Conservation (phyloP, 2,329 filamentous ascomycete genomes). For the Clonostachys byssicola region DNA sequence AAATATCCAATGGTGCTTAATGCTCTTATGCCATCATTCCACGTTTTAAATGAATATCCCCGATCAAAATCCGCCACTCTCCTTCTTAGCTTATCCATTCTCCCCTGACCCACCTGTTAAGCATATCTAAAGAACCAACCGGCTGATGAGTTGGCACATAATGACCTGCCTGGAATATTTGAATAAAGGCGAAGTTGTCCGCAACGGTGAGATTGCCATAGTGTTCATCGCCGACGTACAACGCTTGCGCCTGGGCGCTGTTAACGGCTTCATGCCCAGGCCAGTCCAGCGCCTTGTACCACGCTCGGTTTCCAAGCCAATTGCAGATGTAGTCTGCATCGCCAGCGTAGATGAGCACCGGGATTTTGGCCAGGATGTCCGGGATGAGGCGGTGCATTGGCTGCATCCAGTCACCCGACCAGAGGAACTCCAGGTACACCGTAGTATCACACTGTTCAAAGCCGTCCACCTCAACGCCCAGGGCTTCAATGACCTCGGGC, state of each 20-base stretch:
- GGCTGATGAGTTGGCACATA: slow-evolving; percentile 7
- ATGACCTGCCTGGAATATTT: slow-evolving; percentile 7
- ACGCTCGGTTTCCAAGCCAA: slow-evolving; percentile 97
- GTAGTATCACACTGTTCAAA: slow-evolving; percentile 98
- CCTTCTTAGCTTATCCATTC: slow-evolving; percentile 3
- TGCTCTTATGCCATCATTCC: too few relatives aligned
- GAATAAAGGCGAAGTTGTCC: slow-evolving; percentile 6
- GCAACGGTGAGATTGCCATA: slow-evolving; percentile 5
- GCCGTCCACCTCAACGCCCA: slow-evolving; percentile 81
- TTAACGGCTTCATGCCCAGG: slow-evolving; percentile 78
- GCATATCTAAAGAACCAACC: slow-evolving; percentile 4
- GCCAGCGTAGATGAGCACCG: slow-evolving; percentile 89
- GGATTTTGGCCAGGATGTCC: slow-evolving; percentile 81
- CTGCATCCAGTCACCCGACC: slow-evolving; percentile 98
- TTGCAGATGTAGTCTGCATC: slow-evolving; percentile 92
- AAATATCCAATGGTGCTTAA: too few relatives aligned
- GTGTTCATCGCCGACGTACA: slow-evolving; percentile 30
- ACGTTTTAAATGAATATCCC: too few relatives aligned
- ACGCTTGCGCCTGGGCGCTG: slow-evolving; percentile 63
- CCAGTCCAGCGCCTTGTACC: slow-evolving; percentile 94
- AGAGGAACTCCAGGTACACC: slow-evolving; percentile 97
- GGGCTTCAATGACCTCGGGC: slow-evolving; percentile 73
- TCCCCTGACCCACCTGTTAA: slow-evolving; percentile 8
- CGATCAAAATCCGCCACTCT: too few relatives aligned
- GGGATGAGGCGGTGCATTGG: slow-evolving; percentile 92